phyloP scores from a whole-genome alignment of 202 grass and related monocot species.

The Dendrocalamus latiflorus region DNA sequence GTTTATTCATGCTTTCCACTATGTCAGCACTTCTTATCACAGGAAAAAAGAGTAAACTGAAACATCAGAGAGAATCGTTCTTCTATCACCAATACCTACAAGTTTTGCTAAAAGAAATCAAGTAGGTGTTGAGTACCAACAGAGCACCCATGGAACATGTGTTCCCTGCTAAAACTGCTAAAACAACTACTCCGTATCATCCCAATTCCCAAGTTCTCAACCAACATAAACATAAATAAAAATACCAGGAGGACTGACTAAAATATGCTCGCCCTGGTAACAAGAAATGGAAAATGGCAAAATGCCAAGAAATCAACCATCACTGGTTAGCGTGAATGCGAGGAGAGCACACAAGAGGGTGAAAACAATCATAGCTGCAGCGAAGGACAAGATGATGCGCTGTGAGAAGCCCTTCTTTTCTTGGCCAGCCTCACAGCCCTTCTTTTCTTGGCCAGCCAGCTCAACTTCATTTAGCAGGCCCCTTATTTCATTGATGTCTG shows the following conservation, averaged over 20 bases:
- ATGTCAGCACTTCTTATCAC: background rate
- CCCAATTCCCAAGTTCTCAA: background rate
- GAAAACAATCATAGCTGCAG: slow-evolving; percentile 44
- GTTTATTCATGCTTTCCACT: background rate
- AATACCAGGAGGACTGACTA: background rate
- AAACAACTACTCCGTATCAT: background rate
- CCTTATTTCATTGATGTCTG: slow-evolving; percentile 58
- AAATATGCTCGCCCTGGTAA: background rate
- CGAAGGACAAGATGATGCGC: slow-evolving; percentile 53
- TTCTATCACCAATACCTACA: background rate
- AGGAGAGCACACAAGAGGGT: slow-evolving; percentile 58
- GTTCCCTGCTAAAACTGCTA: background rate
- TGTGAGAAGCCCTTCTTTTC: slow-evolving; percentile 57
- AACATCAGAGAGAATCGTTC: background rate
- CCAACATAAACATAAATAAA: background rate
- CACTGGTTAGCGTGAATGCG: slow-evolving; percentile 63
- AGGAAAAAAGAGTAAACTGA: background rate
- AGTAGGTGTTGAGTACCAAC: background rate
- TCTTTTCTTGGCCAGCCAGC: slow-evolving; percentile 52
- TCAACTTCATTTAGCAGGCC: slow-evolving; percentile 71
- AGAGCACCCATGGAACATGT: background rate
- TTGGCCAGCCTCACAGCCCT: slow-evolving; percentile 47
- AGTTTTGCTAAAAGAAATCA: background rate
- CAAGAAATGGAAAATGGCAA: background rate
- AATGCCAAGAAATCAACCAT: slow-evolving; percentile 51